These are phyloP conservation scores for Zoysia japonica DNA, from an alignment of 176 grass and related monocot genomes.

Conservation along the genomic window DNA sequence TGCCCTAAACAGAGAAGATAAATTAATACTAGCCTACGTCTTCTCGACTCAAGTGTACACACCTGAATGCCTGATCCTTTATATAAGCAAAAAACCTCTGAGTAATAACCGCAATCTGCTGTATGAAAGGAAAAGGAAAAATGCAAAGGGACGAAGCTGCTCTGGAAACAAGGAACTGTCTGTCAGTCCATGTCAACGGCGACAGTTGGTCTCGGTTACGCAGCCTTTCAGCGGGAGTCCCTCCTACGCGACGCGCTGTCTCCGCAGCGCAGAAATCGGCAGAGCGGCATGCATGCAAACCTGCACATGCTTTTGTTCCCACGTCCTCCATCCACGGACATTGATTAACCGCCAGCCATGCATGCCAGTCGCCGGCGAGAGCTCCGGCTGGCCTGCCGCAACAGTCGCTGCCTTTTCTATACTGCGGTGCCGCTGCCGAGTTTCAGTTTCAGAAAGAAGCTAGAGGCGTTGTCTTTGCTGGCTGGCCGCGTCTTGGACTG, in stretches of 20 bases:
- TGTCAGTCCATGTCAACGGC: constrained; percentile 49
- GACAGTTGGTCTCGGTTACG: constrained; percentile 45
- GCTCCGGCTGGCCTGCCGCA: not conserved
- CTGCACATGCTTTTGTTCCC: constrained; percentile 41
- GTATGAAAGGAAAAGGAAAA: not conserved
- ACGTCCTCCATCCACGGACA: constrained; percentile 27
- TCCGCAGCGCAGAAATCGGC: constrained; percentile 6
- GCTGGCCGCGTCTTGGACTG: not conserved
- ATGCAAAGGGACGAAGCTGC: not conserved
- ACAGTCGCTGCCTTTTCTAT: too few species aligned
- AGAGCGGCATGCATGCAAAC: constrained; percentile 40
- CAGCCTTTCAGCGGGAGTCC: constrained; percentile 34
- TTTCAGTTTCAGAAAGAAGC: not conserved
- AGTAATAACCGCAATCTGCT: constrained; percentile 1
- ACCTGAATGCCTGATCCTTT: not conserved
- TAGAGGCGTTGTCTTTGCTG: not conserved
- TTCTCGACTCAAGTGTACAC: not conserved
- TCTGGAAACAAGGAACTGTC: constrained; percentile 12
- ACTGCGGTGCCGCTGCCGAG: too few species aligned
- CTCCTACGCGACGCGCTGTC: constrained; percentile 19
- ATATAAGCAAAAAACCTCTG: not conserved
- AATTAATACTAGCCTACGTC: too few species aligned
- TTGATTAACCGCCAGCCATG: not conserved
- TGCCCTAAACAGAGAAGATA: too few species aligned
- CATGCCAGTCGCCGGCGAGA: not conserved